Base-by-base conservation (phyloP, 805 yeast species). In the Candida piceae region DNA sequence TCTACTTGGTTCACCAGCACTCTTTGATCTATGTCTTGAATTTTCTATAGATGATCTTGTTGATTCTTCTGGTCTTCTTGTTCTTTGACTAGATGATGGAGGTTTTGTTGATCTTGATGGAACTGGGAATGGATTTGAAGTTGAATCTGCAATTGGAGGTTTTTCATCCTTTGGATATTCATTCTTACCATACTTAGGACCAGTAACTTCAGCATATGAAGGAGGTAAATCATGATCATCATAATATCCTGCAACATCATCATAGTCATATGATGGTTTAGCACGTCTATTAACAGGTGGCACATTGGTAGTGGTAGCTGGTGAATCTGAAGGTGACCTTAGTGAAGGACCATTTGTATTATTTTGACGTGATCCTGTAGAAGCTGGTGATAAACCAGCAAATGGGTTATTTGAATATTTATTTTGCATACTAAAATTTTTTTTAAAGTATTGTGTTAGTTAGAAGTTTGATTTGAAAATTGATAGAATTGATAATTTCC, bases 121-220 rank as follows among this genome's bases (percentile, higher is more conserved):
- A n/a, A n/a, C n/a, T 7, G 52, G 62, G 39, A 50, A 53, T 20
- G 55, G 60, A 29, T 57, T 57, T 3, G 55, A 45, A 15, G 50
- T 50, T 16, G 52, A 40, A 8, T 22, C 23, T 13, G 31, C 30
- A 9, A 55, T 36, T 21, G 58, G 41, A 12, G 50, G 39, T 29
- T 61, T 58, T 46, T 76, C 77, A 44, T 78, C 84, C 41, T 66
- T 64, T 36, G 83, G 81, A 51, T 75, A 76, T 40, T 71, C 75
- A 19, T 55, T 41, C 29, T 52, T 60, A 9, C 62, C 52, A 21
- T 61, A 58, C 18, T 66, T 67, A 13, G 63, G 57, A n/a, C 77
- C 77, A 2, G 85, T 78, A 16, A 71, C 82, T 47, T 80, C 88
- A 45, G 79, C 84, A 51, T 81, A 80, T 0, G 86, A 67, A 7